Percentiles rank a stretch among this genome's conserved stretches.
Conservation (phyloP, 1,284 basidiomycete genomes). For the Rhodofomes roseus region DNA sequence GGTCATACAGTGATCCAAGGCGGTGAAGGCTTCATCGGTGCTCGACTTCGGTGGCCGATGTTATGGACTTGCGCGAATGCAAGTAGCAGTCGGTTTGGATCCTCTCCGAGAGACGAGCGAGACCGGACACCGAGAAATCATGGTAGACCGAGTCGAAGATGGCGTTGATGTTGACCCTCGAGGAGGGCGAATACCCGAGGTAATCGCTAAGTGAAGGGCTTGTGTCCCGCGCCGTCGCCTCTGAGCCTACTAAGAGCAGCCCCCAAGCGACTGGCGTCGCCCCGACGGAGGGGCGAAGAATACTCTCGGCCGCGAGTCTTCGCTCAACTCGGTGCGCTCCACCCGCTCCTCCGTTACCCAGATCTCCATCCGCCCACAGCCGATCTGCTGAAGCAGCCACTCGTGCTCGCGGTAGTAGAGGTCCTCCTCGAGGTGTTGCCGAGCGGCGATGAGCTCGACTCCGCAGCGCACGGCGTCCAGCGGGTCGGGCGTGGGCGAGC, state of each 20-base stretch:
- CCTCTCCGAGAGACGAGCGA: too few species aligned
- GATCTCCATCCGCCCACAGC: conserved; percentile 7
- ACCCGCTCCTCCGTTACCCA: conserved; percentile 5
- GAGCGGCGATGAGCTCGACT: neutral
- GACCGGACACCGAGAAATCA: too few species aligned
- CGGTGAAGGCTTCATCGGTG: too few species aligned
- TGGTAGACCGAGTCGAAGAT: too few species aligned
- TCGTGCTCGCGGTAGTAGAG: conserved; percentile 9
- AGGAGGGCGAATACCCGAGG: too few species aligned
- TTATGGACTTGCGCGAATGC: too few species aligned
- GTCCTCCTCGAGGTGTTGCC: conserved; percentile 9
- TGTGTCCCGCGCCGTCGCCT: too few species aligned
- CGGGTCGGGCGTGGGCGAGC: neutral
- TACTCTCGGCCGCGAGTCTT: neutral
- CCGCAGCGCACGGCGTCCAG: neutral
- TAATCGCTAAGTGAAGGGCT: too few species aligned
- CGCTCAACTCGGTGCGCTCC: neutral
- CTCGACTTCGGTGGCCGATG: too few species aligned
- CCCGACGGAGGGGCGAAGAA: conserved; percentile 1
- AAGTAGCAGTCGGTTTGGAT: too few species aligned
- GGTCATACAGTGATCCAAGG: too few species aligned
- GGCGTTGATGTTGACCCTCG: too few species aligned
- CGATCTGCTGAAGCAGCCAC: conserved; percentile 8
- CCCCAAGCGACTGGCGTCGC: neutral
- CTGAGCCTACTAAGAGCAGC: neutral